phyloP scores from a whole-genome alignment of 345 rosid species.

The Punica granatum region DNA sequence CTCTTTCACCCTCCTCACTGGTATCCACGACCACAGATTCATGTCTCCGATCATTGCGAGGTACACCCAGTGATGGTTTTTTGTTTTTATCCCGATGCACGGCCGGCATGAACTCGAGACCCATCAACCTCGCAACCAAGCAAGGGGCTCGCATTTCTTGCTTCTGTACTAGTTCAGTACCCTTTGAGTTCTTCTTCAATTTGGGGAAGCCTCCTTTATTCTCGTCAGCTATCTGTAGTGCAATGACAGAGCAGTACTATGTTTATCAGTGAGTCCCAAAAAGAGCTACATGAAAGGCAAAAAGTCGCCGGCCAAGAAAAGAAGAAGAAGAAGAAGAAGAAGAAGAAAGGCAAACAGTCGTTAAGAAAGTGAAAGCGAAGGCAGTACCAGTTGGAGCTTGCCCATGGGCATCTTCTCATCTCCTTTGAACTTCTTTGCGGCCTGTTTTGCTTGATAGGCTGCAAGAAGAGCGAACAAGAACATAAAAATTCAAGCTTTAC shows the following conservation, averaged over 20 bases:
- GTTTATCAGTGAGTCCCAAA: no score
- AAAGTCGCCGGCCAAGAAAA: no score
- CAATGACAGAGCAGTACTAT: no score
- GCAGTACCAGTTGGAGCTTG: slow-evolving; percentile 52
- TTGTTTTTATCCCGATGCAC: background rate
- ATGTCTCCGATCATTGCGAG: background rate
- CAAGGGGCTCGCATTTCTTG: slow-evolving; percentile 5
- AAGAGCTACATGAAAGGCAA: no score
- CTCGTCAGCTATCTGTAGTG: slow-evolving; percentile 68
- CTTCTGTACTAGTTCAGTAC: background rate
- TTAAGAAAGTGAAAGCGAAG: background rate
- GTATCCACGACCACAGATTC: background rate
- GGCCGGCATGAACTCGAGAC: slow-evolving; percentile 1
- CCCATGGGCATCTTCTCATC: slow-evolving; percentile 81
- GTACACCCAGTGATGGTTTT: background rate
- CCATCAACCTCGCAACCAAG: background rate
- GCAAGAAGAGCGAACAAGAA: slow-evolving; percentile 6
- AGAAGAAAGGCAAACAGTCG: background rate
- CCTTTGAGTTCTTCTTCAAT: slow-evolving; percentile 11
- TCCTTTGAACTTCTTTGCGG: slow-evolving; percentile 56
- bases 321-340: background rate
- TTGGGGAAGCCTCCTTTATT: slow-evolving; percentile 60
- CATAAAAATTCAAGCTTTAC: background rate
- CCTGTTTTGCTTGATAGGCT: slow-evolving; percentile 36
- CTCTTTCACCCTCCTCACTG: background rate